Conservation (phyloP, 2,329 filamentous ascomycete species). For the Penicillium sp. region DNA sequence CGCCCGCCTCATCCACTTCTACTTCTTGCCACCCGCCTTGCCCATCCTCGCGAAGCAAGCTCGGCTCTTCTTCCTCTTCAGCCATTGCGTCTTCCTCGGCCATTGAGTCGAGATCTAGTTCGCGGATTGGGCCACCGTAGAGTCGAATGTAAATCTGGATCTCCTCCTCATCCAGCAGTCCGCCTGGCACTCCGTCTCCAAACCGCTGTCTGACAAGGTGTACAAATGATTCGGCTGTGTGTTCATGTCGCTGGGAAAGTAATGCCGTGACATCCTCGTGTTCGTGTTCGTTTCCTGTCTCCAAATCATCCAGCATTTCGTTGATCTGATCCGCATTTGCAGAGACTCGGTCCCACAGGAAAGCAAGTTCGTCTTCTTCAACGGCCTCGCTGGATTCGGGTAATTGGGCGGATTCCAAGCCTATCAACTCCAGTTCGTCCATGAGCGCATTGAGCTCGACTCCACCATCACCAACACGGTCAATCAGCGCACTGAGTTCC, state of each 20-base stretch:
- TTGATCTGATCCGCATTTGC: constrained; percentile 37
- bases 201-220: constrained; percentile 73
- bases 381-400: constrained; percentile 16
- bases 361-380: constrained; percentile 34
- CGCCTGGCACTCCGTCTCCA: constrained; percentile 73
- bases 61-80: constrained; percentile 27
- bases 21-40: constrained; percentile 42
- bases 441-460: constrained; percentile 36
- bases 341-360: constrained; percentile 41
- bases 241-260: constrained; percentile 34
- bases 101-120: constrained; percentile 28
- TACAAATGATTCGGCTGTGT: constrained; percentile 50
- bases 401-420: constrained; percentile 23
- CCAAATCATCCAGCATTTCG: constrained; percentile 37
- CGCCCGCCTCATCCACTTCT: constrained; percentile 31
- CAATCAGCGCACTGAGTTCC: constrained; percentile 38
- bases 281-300: constrained; percentile 33
- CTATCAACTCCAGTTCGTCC: constrained; percentile 36
- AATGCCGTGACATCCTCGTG: constrained; percentile 18
- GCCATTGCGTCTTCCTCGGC: constrained; percentile 12
- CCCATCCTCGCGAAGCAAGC: constrained; percentile 41
- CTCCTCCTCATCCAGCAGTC: constrained; percentile 70
- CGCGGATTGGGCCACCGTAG: constrained; percentile 70
- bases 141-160: constrained; percentile 75
- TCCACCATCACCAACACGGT: constrained; percentile 40